A percentile compares a stretch with the other conserved stretches of the same genome.
These are phyloP conservation scores for Macadamia tetraphylla DNA, from an alignment of 164 flowering plant genomes.

Conservation along the genomic window DNA sequence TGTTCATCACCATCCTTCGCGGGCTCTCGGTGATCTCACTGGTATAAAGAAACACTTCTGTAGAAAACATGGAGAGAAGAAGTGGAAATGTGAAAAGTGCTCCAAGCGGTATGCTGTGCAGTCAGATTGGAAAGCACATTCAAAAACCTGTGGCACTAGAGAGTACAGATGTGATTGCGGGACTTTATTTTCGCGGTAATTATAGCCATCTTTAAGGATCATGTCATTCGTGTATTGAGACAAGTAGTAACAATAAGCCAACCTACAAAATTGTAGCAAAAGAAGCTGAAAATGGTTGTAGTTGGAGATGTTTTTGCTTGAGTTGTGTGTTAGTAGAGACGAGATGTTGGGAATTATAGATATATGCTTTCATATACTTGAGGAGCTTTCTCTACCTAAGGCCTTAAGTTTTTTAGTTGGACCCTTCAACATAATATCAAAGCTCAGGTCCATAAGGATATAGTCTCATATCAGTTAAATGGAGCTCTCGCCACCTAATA, in stretches of 20 bases:
- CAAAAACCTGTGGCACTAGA: slow-evolving; percentile 87
- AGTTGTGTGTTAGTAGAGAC: background rate
- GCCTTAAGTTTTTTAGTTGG: too few relatives aligned
- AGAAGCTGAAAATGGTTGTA: background rate
- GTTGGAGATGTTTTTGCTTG: background rate
- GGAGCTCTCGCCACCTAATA: background rate
- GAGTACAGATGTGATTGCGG: slow-evolving; percentile 96
- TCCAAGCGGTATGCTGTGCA: slow-evolving; percentile 88
- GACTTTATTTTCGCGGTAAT: slow-evolving; percentile 79
- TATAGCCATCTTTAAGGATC: background rate
- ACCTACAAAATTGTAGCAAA: too few relatives aligned
- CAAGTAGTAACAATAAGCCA: too few relatives aligned
- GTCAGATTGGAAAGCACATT: slow-evolving; percentile 93
- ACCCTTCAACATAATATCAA: too few relatives aligned
- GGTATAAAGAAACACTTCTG: slow-evolving; percentile 95
- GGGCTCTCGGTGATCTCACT: slow-evolving; percentile 95
- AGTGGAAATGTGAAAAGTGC: slow-evolving; percentile 98
- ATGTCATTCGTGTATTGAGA: too few relatives aligned
- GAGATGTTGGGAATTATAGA: too few relatives aligned
- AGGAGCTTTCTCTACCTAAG: too few relatives aligned
- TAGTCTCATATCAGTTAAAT: too few relatives aligned
- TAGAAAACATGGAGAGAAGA: slow-evolving; percentile 94
- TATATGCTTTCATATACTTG: too few relatives aligned
- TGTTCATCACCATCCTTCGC: slow-evolving; percentile 81
- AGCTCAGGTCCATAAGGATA: too few relatives aligned